Percentiles rank a stretch among this genome's conserved stretches.
Evolutionary conservation across 257 asterid genomes (phyloP).

Genomic region (Solanum medicagineum): DNA sequence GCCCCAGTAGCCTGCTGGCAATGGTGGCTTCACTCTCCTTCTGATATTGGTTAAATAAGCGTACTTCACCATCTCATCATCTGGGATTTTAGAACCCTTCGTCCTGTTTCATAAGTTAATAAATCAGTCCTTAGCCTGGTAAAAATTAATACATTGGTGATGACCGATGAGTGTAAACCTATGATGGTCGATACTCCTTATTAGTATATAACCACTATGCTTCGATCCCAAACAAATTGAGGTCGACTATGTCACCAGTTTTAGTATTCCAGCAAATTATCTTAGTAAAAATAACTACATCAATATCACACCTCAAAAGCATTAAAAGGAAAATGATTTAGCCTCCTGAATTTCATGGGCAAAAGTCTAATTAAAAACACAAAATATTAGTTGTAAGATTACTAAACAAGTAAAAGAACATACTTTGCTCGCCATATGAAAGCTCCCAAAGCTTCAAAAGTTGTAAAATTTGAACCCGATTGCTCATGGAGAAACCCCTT

Average conservation of each 20-base stretch:
- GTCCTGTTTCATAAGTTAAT: constrained; percentile 23
- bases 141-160: background rate
- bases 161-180: background rate
- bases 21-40: constrained; percentile 40
- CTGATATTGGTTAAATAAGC: constrained; percentile 64
- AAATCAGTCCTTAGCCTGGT: background rate
- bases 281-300: too few relatives aligned
- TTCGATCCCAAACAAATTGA: background rate
- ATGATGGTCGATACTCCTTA: background rate
- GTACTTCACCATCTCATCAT: constrained; percentile 49
- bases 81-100: constrained; percentile 19
- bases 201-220: background rate
- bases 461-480: constrained; percentile 46
- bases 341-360: too few relatives aligned
- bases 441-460: constrained; percentile 85
- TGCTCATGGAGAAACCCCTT: constrained; percentile 29
- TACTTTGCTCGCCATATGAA: constrained; percentile 77
- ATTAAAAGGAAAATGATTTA: too few relatives aligned
- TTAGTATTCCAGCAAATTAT: too few relatives aligned
- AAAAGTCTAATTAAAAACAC: too few relatives aligned
- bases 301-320: too few relatives aligned
- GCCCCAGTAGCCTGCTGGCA: constrained; percentile 80
- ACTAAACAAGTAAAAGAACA: background rate
- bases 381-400: too few relatives aligned
- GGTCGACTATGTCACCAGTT: too few relatives aligned